phyloP scores from a whole-genome alignment of 352 stramenopile species.

The Saprolegnia parasitica region DNA sequence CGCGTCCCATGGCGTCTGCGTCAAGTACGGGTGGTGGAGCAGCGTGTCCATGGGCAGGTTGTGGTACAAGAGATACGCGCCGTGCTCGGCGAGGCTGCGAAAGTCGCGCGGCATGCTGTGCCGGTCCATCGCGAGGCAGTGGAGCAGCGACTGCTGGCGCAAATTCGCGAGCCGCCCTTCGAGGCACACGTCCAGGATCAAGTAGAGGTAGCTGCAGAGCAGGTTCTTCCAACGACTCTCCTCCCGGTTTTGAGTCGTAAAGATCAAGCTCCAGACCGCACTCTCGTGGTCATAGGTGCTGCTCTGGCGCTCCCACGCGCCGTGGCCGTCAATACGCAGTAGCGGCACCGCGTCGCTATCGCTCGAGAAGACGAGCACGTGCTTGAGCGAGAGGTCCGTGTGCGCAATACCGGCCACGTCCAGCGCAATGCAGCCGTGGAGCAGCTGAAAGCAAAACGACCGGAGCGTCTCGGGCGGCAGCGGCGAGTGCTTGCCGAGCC shows the following conservation, averaged over 20 bases:
- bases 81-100: constrained; percentile 62
- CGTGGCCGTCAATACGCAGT: not conserved
- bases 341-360: not conserved
- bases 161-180: not conserved
- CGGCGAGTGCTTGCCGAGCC: not conserved
- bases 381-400: constrained; percentile 47
- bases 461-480: constrained; percentile 32
- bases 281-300: not conserved
- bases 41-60: constrained; percentile 38
- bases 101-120: constrained; percentile 32
- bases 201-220: not conserved
- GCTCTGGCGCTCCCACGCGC: not conserved
- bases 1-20: constrained; percentile 21
- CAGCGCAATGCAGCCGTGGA: constrained; percentile 53
- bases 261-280: not conserved
- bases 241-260: not conserved
- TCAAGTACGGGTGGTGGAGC: constrained; percentile 53
- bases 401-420: constrained; percentile 44
- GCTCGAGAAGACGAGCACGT: constrained; percentile 41
- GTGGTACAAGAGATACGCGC: constrained; percentile 49
- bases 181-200: not conserved
- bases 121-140: not conserved
- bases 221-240: constrained; percentile 33
- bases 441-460: constrained; percentile 55
- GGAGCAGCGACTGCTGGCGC: not conserved